These are phyloP conservation scores for Sporothrix humicola DNA, from an alignment of 2,329 filamentous ascomycete species.

Conservation along the genomic window DNA sequence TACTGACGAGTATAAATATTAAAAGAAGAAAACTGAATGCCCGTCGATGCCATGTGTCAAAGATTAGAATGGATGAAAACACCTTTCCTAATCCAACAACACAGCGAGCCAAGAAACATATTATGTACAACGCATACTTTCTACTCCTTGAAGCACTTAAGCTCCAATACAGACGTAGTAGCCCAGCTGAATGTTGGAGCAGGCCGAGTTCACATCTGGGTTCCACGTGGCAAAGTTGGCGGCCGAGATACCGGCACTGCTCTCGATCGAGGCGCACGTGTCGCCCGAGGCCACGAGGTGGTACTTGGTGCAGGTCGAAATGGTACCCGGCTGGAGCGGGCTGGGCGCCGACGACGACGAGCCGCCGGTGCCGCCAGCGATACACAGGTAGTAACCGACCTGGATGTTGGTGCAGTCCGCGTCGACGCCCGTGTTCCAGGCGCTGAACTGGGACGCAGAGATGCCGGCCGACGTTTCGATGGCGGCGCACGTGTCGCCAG, in stretches of 20 bases:
- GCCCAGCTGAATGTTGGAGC: constrained; percentile 38
- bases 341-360: constrained; percentile 9
- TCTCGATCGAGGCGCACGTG: constrained; percentile 40
- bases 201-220: constrained; percentile 33
- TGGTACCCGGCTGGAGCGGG: constrained; percentile 36
- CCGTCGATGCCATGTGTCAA: no score
- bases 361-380: constrained; percentile 8
- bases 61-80: no score
- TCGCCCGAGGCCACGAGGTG: constrained; percentile 45
- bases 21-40: no score
- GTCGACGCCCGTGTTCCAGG: constrained; percentile 37
- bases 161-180: constrained; percentile 38
- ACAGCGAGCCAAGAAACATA: no score
- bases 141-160: not conserved
- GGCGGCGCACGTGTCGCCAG: constrained; percentile 45
- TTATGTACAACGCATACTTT: not conserved
- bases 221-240: constrained; percentile 37
- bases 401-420: constrained; percentile 38
- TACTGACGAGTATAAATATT: no score
- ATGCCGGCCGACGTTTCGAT: constrained; percentile 36
- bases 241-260: constrained; percentile 33
- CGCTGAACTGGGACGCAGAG: constrained; percentile 31
- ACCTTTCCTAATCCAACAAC: no score
- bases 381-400: constrained; percentile 38
- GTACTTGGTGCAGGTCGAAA: constrained; percentile 43